These are phyloP conservation scores for Candida smagusa DNA, from an alignment of 1,139 yeast genomes.

Conservation along the genomic window DNA sequence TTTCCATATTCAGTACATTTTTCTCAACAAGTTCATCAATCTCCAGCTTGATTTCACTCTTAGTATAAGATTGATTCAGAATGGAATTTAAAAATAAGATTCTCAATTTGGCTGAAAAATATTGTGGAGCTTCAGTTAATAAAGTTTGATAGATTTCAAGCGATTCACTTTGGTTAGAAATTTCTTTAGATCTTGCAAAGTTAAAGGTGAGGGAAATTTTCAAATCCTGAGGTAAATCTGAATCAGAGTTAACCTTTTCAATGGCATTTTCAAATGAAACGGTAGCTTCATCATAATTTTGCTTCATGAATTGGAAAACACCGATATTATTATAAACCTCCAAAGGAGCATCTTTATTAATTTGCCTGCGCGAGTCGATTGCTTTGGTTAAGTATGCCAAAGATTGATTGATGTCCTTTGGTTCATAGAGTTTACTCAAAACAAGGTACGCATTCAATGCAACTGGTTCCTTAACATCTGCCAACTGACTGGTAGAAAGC, in stretches of 20 bases:
- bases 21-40: conserved; percentile 52
- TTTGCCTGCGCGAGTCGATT: conserved; percentile 46
- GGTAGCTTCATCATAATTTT: conserved; percentile 45
- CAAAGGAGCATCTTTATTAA: conserved; percentile 52
- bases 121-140: conserved; percentile 59
- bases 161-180: conserved; percentile 44
- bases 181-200: conserved; percentile 61
- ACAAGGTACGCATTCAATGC: conserved; percentile 66
- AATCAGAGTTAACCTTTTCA: conserved; percentile 25
- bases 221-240: conserved; percentile 29
- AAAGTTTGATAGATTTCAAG: conserved; percentile 53
- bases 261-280: conserved; percentile 37
- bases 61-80: conserved; percentile 25
- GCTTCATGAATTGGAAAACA: conserved; percentile 71
- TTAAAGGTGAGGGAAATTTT: conserved; percentile 55
- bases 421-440: conserved; percentile 67
- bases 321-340: conserved; percentile 83
- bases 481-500: conserved; percentile 44
- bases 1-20: conserved; percentile 66
- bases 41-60: conserved; percentile 48
- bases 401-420: conserved; percentile 55
- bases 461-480: conserved; percentile 51
- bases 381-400: conserved; percentile 57
- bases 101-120: conserved; percentile 76
- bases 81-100: conserved; percentile 52